Conservation (phyloP, 352 stramenopile species). For the Phytophthora melonis region DNA sequence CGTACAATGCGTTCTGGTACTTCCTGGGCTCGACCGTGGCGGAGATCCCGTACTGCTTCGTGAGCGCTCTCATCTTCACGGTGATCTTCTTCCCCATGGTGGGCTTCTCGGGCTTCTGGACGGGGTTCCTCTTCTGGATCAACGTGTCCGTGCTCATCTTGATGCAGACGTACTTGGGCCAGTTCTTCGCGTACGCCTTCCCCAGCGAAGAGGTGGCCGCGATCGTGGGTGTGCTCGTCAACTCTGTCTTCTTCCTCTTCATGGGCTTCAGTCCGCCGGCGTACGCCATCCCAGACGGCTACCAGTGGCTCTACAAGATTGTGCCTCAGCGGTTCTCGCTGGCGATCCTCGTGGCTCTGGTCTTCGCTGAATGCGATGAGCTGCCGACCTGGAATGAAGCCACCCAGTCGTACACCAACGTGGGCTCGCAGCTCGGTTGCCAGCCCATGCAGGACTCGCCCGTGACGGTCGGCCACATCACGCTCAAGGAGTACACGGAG, state of each 20-base stretch:
- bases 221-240: conserved; percentile 54
- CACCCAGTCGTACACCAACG: too few relatives aligned
- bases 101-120: conserved; percentile 17
- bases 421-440: too few relatives aligned
- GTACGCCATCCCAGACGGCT: conserved; percentile 37
- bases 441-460: too few relatives aligned
- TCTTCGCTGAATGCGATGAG: too few relatives aligned
- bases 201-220: conserved; percentile 54
- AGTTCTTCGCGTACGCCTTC: conserved; percentile 73
- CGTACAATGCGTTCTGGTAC: conserved; percentile 91
- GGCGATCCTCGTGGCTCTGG: too few relatives aligned
- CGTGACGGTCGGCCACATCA: too few relatives aligned
- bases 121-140: conserved; percentile 36
- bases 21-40: conserved; percentile 74
- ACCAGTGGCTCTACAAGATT: conserved; percentile 14
- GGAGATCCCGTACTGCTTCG: conserved; percentile 65
- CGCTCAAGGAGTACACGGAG: too few relatives aligned
- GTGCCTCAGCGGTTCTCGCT: neutral
- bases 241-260: conserved; percentile 66
- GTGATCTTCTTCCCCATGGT: conserved; percentile 15
- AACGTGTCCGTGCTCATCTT: conserved; percentile 32
- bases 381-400: too few relatives aligned
- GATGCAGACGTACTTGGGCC: conserved; percentile 70
- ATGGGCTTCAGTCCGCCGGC: conserved; percentile 58
- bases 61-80: conserved; percentile 5